phyloP scores from a whole-genome alignment of 2,329 filamentous ascomycete genomes.

The Microdochium trichocladiopsis region DNA sequence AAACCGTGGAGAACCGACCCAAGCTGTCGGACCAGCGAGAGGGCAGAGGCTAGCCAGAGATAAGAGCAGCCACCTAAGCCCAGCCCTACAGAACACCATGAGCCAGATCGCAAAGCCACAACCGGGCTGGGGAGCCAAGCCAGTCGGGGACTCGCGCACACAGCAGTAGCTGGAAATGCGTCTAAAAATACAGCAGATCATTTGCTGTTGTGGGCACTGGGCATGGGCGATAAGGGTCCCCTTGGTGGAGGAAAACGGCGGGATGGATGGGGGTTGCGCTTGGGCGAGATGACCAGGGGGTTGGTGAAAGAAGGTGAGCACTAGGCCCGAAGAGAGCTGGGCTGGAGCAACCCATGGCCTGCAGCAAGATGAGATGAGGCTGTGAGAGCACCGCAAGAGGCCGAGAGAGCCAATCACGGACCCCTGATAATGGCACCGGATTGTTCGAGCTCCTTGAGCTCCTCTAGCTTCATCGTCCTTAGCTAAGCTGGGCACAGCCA shows the following conservation, averaged over 20 bases:
- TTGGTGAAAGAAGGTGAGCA: not conserved
- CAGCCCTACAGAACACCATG: too few species aligned
- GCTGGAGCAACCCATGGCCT: not conserved
- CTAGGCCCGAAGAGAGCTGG: not conserved
- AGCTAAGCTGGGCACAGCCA: not conserved
- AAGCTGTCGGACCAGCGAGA: too few species aligned
- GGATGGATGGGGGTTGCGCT: not conserved
- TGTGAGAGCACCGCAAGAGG: not conserved
- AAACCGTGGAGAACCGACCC: too few species aligned
- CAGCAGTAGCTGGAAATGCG: too few species aligned
- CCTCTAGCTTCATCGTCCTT: not conserved
- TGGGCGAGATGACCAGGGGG: not conserved
- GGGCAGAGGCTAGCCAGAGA: too few species aligned
- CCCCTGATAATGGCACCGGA: not conserved
- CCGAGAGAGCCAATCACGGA: not conserved
- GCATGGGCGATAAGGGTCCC: not conserved
- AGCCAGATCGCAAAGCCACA: not conserved
- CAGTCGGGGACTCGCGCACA: not conserved
- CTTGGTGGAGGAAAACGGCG: not conserved
- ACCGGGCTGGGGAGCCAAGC: not conserved
- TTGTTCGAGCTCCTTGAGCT: not conserved
- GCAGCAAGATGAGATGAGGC: not conserved
- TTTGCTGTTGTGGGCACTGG: not conserved
- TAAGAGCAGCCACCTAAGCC: too few species aligned
- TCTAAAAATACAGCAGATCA: constrained; percentile 1